Base-by-base conservation (phyloP, 208 protist genomes). In the Trypanosoma melophagium region DNA sequence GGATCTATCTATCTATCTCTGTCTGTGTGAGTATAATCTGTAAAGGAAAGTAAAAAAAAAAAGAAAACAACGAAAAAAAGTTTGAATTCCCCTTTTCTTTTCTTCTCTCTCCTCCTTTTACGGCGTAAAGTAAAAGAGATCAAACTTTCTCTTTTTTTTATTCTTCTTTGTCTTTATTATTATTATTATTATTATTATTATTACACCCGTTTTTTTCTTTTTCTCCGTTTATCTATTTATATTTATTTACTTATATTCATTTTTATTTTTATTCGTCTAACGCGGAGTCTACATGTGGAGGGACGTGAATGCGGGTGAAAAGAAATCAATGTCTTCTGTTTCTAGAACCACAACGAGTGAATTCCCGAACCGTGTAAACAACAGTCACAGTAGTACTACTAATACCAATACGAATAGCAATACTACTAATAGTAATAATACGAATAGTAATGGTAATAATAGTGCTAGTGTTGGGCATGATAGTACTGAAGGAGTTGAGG, bases 181-280 rank as follows among this genome's bases (percentile, higher is more conserved):
- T n/a, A 60, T 38, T 67, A 35, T 35, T 35, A 5, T 35, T 35
- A 35, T 35, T 35, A 7, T 35, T 35, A 59, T 53, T 62, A n/a
- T 67, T 61, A 14, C 17, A 25, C 50, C 16, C 66, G 31, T 70
- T 47, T 42, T 50, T 64, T 69, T 64, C 59, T 65, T 54, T 55
- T 76, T 59, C 44, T 64, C 71, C 40, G 74, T 55, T 74, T 58
- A 62, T 40, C n/a, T n/a, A 71, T 50, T 49, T 60, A 13, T n/a
- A 60, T 38, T 67, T 58, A 54, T 35, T 35, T 35, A 35, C 5
- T 35, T 35, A 35, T 35, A 7, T 35, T 35, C 5, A 35, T 35
- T 35, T 1, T 35, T 35, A 35, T 35, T 35, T 35, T 35, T 35
- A 59, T 53, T 62, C 22, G 10, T 13, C 17, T 38, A 50, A 22